These are phyloP conservation scores for Botrytis cinerea DNA, from an alignment of 2,329 filamentous ascomycete species.

Conservation along the genomic window DNA sequence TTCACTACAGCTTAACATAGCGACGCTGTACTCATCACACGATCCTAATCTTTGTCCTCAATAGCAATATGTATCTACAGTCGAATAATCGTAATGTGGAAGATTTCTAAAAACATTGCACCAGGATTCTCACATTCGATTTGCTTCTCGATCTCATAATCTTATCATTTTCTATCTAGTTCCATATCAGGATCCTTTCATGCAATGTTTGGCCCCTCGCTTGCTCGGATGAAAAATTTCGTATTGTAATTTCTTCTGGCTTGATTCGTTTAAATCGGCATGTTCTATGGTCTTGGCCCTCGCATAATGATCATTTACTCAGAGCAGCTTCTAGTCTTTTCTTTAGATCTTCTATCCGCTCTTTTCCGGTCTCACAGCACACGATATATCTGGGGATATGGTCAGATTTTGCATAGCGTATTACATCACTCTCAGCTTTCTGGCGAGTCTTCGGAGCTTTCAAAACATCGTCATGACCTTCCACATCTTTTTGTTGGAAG, in stretches of 20 bases:
- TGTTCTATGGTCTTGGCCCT: background rate
- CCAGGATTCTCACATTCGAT: background rate
- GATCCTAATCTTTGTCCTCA: background rate
- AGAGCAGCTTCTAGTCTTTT: accelerated
- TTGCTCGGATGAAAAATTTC: background rate
- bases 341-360: no score
- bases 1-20: background rate
- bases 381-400: no score
- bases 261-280: background rate
- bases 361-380: no score
- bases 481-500: no score
- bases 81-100: background rate
- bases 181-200: background rate
- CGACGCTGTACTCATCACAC: background rate
- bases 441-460: no score
- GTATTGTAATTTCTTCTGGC: background rate
- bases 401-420: no score
- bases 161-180: background rate
- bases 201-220: no score
- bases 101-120: background rate
- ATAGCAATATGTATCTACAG: background rate
- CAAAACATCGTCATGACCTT: no score
- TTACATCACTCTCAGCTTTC: no score
- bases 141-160: background rate
- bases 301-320: background rate